A percentile compares a stretch with the other conserved stretches of the same genome.
Evolutionary conservation across 345 rosid species (phyloP).

Genomic region (Populus simonii): DNA sequence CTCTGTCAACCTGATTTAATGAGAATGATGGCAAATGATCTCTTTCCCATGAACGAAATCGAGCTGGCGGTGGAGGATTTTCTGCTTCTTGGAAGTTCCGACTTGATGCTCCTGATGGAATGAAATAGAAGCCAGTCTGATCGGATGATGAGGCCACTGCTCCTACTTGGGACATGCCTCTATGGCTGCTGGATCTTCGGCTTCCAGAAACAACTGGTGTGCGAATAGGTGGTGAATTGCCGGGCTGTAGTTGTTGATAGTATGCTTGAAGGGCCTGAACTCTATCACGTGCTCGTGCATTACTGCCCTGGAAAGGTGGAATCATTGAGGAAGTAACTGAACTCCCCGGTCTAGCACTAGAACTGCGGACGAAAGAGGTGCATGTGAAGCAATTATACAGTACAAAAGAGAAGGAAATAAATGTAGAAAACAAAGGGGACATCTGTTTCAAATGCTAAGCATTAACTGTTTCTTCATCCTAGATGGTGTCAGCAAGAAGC

Average conservation of each 20-base stretch:
- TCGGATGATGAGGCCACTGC: conserved; percentile 64
- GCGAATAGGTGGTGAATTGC: conserved; percentile 47
- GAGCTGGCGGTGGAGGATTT: conserved; percentile 3
- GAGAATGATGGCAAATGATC: conserved; percentile 54
- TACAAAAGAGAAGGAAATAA: neutral
- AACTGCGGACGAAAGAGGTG: conserved; percentile 33
- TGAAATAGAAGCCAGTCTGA: conserved; percentile 63
- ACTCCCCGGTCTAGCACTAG: conserved; percentile 67
- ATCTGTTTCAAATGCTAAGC: neutral
- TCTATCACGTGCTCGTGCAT: conserved; percentile 77
- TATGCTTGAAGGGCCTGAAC: conserved; percentile 93
- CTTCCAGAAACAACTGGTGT: conserved; percentile 48
- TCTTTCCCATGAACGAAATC: conserved; percentile 26
- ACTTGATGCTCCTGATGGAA: conserved; percentile 49
- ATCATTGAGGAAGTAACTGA: conserved; percentile 59
- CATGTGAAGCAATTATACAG: neutral
- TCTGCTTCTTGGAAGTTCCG: conserved; percentile 49
- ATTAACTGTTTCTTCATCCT: neutral
- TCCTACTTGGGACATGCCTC: conserved; percentile 57
- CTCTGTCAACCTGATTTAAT: conserved; percentile 62
- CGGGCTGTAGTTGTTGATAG: conserved; percentile 72
- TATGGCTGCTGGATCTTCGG: conserved; percentile 49
- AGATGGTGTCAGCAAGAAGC: neutral
- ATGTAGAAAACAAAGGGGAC: neutral
- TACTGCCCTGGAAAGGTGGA: conserved; percentile 88